Evolutionary conservation across 2,329 filamentous ascomycete species (phyloP).

Genomic region (Fusarium acutatum): DNA sequence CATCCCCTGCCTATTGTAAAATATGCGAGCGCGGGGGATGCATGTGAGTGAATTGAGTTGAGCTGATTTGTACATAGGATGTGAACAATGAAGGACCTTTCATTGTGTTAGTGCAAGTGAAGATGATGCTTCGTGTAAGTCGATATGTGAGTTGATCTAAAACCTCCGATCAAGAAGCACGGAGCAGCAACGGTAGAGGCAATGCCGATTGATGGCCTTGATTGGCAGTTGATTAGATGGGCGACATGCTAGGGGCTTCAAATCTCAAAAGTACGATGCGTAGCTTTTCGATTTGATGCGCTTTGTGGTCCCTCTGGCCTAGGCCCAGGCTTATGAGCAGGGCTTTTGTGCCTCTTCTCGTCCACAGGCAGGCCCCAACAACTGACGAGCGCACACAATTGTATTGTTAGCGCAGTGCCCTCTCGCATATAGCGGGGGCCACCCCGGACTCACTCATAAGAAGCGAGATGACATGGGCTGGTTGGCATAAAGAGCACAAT

Average conservation of each 20-base stretch:
- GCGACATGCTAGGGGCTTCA: conserved; percentile 14
- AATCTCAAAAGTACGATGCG: conserved; percentile 23
- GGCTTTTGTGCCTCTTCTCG: conserved; percentile 15
- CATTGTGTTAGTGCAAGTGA: conserved; percentile 7
- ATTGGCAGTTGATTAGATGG: conserved; percentile 31
- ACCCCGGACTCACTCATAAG: conserved; percentile 41
- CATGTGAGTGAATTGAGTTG: conserved; percentile 16
- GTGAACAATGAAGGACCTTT: neutral
- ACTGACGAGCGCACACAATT: conserved; percentile 18
- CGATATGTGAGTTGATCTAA: conserved; percentile 11
- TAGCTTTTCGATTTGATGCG: conserved; percentile 35
- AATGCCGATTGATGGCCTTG: conserved; percentile 26
- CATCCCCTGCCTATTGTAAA: conserved; percentile 37
- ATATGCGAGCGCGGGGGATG: conserved; percentile 31
- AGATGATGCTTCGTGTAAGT: conserved; percentile 32
- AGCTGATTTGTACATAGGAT: neutral
- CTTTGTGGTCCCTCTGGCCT: conserved; percentile 3
- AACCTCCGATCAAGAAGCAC: conserved; percentile 32
- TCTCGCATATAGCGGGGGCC: conserved; percentile 33
- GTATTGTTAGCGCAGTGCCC: conserved; percentile 19
- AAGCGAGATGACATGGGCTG: conserved; percentile 46
- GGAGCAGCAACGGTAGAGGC: conserved; percentile 32
- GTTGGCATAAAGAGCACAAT: conserved; percentile 43
- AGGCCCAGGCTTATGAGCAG: conserved; percentile 11
- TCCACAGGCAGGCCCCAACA: conserved; percentile 13